Evolutionary conservation across 2,329 filamentous ascomycete species (phyloP), one percentile per base, ranked within the genome.

Genomic region (Seiridium unicorne): DNA sequence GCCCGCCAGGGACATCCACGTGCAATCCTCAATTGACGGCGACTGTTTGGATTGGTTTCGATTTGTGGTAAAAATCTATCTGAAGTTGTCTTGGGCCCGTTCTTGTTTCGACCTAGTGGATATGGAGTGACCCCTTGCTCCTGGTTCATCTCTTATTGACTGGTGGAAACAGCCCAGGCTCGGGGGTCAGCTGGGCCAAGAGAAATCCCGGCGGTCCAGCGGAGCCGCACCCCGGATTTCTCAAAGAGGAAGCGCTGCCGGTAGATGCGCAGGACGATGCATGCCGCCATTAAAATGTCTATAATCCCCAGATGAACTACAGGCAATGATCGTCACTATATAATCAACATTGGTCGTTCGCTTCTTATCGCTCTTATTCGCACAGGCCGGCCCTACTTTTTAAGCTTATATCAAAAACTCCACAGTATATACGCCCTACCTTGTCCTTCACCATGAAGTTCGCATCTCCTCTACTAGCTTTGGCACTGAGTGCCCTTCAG

Each of bases 11-110:
- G 13, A 2, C 13, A 13, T 26, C 18, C 18, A 2, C 18, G 38
- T 42, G 13, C 38, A 42, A 42, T 42, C 13, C 38, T 42, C 38
- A 7, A 8, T 42, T 8, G 13, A 13, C 38, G 38, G 7, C 7
- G 38, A 8, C 38, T 36, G n/a, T 9, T 32, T 49, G 32, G 34
- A 53, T 36, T 40, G 11, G 10, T 11, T 36, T n/a, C 49, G 49
- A 38, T 38, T 53, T 53, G 34, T 53, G 49, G 49, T 53, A 38
- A 53, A 53, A 53, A 36, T 53, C n/a, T 53, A 53, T 53, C 49
- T 36, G 49, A 38, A 53, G 49, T 38, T 4, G 32, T 13, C 11
- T 53, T 35, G 49, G 32, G 49, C 49, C 49, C 49, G 49, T 53
- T 36, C 49, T 36, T 35, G 49, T 53, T 53, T 53, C 34, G 49